These are phyloP conservation scores for Emydomyces testavorans DNA, from an alignment of 2,329 filamentous ascomycete species.

Conservation along the genomic window DNA sequence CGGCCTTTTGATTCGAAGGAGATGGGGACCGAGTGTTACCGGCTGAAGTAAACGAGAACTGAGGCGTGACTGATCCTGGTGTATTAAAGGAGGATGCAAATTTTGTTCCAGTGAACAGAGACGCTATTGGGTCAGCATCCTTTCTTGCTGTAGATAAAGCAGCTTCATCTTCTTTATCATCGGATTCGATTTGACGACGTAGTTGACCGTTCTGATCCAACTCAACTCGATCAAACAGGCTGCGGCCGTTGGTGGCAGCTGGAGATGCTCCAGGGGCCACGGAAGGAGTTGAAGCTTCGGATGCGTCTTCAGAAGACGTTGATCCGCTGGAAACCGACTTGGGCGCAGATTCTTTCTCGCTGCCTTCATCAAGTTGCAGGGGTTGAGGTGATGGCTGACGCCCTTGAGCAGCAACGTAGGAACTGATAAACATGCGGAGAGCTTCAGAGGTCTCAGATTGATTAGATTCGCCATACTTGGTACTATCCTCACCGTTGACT, in stretches of 20 bases:
- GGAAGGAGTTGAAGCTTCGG: slow-evolving; percentile 12
- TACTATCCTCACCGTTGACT: slow-evolving; percentile 14
- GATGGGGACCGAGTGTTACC: slow-evolving; percentile 19
- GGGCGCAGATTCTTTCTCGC: slow-evolving; percentile 17
- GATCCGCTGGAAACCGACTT: background rate
- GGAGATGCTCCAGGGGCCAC: slow-evolving; percentile 12
- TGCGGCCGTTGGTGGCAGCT: slow-evolving; percentile 21
- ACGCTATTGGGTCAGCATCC: slow-evolving; percentile 14
- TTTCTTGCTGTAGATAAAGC: slow-evolving; percentile 4
- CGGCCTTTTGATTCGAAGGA: slow-evolving; percentile 3
- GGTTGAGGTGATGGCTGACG: background rate
- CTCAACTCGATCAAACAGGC: slow-evolving; percentile 29
- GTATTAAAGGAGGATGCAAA: slow-evolving; percentile 22
- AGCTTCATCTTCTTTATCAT: slow-evolving; percentile 8
- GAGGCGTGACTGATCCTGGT: slow-evolving; percentile 18
- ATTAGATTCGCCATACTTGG: slow-evolving; percentile 6
- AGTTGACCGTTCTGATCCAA: slow-evolving; percentile 21
- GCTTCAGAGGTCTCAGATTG: slow-evolving; percentile 12
- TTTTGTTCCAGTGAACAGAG: slow-evolving; percentile 21
- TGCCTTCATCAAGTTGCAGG: background rate
- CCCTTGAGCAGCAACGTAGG: slow-evolving; percentile 15
- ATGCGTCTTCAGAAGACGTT: background rate
- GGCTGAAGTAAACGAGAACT: slow-evolving; percentile 17
- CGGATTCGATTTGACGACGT: slow-evolving; percentile 16
- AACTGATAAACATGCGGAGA: slow-evolving; percentile 16